Conservation (phyloP, 306 rosid species). For the Cucumis cinereus region DNA sequence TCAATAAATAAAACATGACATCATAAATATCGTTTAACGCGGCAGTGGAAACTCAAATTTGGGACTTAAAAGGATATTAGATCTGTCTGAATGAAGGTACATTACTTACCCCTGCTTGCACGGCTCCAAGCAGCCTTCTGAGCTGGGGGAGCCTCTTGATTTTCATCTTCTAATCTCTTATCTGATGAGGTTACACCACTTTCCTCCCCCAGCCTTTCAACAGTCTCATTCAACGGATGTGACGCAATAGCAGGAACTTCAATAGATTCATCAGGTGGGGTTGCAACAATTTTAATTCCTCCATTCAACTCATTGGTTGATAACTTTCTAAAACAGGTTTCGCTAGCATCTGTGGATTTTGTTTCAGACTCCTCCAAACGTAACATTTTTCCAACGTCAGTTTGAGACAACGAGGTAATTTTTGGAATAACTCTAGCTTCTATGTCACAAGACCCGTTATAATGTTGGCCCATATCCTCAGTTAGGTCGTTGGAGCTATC, state of each 20-base stretch:
- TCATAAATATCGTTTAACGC: neutral
- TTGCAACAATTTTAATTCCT: slow-evolving; percentile 10
- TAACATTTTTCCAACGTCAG: slow-evolving; percentile 24
- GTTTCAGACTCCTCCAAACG: slow-evolving; percentile 28
- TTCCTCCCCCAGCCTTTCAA: slow-evolving; percentile 23
- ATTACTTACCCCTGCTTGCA: slow-evolving; percentile 50
- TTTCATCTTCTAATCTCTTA: slow-evolving; percentile 44
- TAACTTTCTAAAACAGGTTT: slow-evolving; percentile 18
- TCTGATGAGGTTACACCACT: slow-evolving; percentile 32
- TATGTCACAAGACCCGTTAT: slow-evolving; percentile 29
- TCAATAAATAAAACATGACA: neutral
- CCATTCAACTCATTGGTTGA: slow-evolving; percentile 28
- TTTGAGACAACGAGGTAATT: slow-evolving; percentile 26
- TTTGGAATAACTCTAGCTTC: slow-evolving; percentile 17
- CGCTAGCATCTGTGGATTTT: slow-evolving; percentile 23
- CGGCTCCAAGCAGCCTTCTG: slow-evolving; percentile 35
- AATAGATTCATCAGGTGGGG: slow-evolving; percentile 25
- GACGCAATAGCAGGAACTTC: slow-evolving; percentile 21
- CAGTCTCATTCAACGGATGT: slow-evolving; percentile 21
- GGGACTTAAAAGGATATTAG: neutral
- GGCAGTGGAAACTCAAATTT: neutral
- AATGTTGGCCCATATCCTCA: slow-evolving; percentile 38
- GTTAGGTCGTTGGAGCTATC: slow-evolving; percentile 47
- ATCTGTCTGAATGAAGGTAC: neutral
- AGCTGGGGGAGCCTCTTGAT: slow-evolving; percentile 31